Percentiles rank a stretch among this genome's conserved stretches.
These are phyloP conservation scores for Alternaria sp. DNA, from an alignment of 2,329 filamentous ascomycete genomes.

Conservation along the genomic window DNA sequence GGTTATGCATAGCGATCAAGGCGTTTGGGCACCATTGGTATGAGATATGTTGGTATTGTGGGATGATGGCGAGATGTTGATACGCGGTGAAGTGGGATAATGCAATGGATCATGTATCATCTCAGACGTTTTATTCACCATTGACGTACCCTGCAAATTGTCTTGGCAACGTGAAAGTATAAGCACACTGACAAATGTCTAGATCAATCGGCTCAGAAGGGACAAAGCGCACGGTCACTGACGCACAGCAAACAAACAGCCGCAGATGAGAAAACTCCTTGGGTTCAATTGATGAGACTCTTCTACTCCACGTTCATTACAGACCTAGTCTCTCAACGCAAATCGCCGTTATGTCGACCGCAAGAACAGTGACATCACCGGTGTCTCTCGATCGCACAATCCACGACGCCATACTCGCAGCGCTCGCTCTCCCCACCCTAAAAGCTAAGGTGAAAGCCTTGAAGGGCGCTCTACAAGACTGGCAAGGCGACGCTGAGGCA, in stretches of 20 bases:
- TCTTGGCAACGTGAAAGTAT: background rate
- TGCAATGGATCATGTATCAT: background rate
- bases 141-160: background rate
- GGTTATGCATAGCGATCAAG: constrained; percentile 7
- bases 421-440: too few relatives aligned
- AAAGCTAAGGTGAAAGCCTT: too few relatives aligned
- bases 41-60: background rate
- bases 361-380: too few relatives aligned
- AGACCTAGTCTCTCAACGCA: background rate
- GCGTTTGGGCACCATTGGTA: background rate
- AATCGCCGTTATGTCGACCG: too few relatives aligned
- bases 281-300: background rate
- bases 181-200: background rate
- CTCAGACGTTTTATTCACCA: background rate
- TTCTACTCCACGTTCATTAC: background rate
- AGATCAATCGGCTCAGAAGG: background rate
- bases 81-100: background rate
- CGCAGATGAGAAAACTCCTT: background rate
- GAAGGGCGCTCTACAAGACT: too few relatives aligned
- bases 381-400: too few relatives aligned
- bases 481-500: too few relatives aligned
- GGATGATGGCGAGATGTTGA: background rate
- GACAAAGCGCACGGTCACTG: background rate
- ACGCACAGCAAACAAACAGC: background rate
- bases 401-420: too few relatives aligned